Base-by-base conservation (phyloP, 2,329 filamentous ascomycete species). In the Cladosporium austrohemisphaericum region DNA sequence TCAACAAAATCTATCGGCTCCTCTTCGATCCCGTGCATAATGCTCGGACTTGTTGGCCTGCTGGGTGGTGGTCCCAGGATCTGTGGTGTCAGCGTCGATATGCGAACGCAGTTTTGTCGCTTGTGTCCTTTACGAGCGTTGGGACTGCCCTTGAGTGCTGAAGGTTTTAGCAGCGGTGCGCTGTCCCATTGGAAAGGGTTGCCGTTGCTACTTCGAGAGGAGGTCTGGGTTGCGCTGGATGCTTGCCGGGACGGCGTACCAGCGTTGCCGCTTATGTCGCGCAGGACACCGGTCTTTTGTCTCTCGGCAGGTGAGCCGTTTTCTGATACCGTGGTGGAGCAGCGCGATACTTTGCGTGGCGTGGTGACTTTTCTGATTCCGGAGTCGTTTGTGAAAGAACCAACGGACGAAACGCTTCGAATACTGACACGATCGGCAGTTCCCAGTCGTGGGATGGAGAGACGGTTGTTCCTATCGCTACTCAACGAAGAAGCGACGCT, bases 171-270 rank as follows among this genome's bases (percentile, higher is more conserved):
- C 2, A 64, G 51, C 2, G 64, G 61, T n/a, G 64, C 16, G 60
- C 52, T 19, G 60, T 73, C 71, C 70, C 70, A 73, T 47, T 72
- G 71, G 47, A 74, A 73, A 0, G 71, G 70, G 48, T 73, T 72
- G 3, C 69, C 70, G 37, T 71, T 69, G 55, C 70, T 73, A 52
- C 69, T 73, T n/a, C 65, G 55, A n/a, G 61, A 63, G 5, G 68
- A 69, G 11, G 60, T 58, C 23, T 65, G 62, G 4, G 69, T 72
- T 2, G 67, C 63, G 33, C 67, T 62, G 2, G 70, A 73, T 18
- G 65, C 59, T 52, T 71, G 66, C 14, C 71, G 62, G 16, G 64
- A 63, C 0, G 66, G 66, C 1, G 57, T 59, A 7, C 53, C 53
- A n/a, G 64, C 54, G 31, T 65, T 67, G 5, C 61, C 63, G 32